Evolutionary conservation across 2,329 filamentous ascomycete genomes (phyloP), one percentile per base, ranked within the genome.

Genomic region (Taxawa tesnikishii): DNA sequence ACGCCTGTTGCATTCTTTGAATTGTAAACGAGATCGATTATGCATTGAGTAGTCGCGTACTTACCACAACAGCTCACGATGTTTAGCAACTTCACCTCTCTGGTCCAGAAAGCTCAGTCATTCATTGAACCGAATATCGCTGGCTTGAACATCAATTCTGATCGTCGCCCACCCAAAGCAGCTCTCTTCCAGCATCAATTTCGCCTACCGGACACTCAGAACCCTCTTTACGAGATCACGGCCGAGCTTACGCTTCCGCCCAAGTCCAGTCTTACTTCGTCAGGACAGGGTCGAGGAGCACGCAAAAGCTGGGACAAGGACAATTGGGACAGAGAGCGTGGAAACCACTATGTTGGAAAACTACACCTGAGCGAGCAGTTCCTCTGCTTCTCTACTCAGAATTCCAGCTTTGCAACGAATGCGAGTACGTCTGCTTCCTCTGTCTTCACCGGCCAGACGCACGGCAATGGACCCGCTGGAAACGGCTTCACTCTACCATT

Each of bases 401-500:
- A 83, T 11, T 82, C 84, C 7, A 92, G 84, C 61, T 94, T 94
- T 58, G 58, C 83, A 26, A 77, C 76, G 41, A 78, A 79, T 1
- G 80, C 88, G 11, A 93, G 77, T 54, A 75, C 80, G 13, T 78
- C 75, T 40, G 78, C 80, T 1, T 87, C 85, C 13, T 83, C 79
- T 28, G 74, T 75, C 36, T 96, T 92, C 59, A 92, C 84, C 4
- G 90, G 87, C 11, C 83, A 93, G 55, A 94, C 88, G 16, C 81
- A 94, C 51, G 85, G 90, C 37, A 83, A 83, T 14, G 90, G 90
- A 0, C 88, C 90, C 3, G 83, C 83, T 34, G 88, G 87, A 24
- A 94, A 94, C 65, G 90, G 90, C 38, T 96, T 98, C 56, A 94
- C 83, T 2, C 75, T 96, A 34, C 90, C 90, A 4, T 69, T 98